Evolutionary conservation across 192 early-diverging fungal genomes (phyloP).

Genomic region (Mortierella claussenii): DNA sequence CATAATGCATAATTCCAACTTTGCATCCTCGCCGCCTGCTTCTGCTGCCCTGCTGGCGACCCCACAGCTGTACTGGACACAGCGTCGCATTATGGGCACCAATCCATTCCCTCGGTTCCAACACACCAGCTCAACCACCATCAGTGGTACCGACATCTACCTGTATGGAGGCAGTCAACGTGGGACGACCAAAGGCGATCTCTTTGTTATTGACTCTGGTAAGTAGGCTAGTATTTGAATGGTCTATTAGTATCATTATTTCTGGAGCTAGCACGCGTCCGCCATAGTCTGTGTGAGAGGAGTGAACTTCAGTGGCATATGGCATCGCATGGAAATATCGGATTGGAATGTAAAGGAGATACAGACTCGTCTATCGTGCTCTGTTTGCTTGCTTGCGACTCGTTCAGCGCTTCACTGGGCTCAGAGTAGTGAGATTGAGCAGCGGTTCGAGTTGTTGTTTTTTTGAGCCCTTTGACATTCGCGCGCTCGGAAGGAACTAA

Average conservation of each 20-base stretch:
- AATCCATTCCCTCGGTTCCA: constrained; percentile 48
- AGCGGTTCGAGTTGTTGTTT: not conserved
- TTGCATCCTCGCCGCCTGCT: not conserved
- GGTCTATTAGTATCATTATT: not conserved
- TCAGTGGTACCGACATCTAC: constrained; percentile 41
- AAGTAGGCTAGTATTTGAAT: constrained; percentile 2
- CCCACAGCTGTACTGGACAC: constrained; percentile 45
- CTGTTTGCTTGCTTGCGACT: no score
- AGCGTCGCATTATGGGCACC: constrained; percentile 44
- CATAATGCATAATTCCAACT: not conserved
- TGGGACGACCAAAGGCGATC: constrained; percentile 37
- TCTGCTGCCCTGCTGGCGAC: constrained; percentile 15
- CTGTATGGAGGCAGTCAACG: constrained; percentile 45
- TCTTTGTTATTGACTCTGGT: constrained; percentile 51
- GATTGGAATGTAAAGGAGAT: no score
- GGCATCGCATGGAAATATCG: no score
- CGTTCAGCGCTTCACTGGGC: no score
- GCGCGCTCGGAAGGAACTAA: no score
- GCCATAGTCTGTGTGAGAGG: no score
- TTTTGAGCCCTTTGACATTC: not conserved
- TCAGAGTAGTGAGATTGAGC: constrained; percentile 1
- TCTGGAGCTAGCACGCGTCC: not conserved
- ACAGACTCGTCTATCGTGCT: no score
- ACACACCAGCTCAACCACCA: constrained; percentile 37
- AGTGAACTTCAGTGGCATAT: no score